These are phyloP conservation scores for Sabuloglossum arenarium DNA, from an alignment of 495 filamentous ascomycete genomes.

Conservation along the genomic window DNA sequence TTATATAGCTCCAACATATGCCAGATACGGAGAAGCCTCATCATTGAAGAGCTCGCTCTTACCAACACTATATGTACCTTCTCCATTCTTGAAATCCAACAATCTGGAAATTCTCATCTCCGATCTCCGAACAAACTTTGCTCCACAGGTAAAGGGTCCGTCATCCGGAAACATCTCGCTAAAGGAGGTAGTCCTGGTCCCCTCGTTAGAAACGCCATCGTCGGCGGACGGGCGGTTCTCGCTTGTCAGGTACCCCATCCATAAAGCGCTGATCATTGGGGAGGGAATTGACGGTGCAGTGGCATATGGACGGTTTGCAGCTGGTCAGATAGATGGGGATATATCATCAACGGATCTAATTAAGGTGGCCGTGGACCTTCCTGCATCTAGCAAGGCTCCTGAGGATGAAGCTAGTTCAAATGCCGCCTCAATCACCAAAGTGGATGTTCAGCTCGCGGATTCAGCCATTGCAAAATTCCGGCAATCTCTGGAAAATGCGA, in stretches of 20 bases:
- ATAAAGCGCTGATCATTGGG: slow-evolving; percentile 57
- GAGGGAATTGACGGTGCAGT: slow-evolving; percentile 37
- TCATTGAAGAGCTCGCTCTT: slow-evolving; percentile 18
- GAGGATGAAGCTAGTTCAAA: slow-evolving; percentile 5
- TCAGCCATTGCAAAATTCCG: slow-evolving; percentile 43
- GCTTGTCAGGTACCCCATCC: slow-evolving; percentile 61
- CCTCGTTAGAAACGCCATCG: slow-evolving; percentile 44
- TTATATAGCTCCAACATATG: slow-evolving; percentile 2
- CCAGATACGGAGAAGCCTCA: slow-evolving; percentile 25
- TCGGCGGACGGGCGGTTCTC: slow-evolving; percentile 36
- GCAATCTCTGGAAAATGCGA: slow-evolving; percentile 41
- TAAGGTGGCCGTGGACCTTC: slow-evolving; percentile 33
- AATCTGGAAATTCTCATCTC: slow-evolving; percentile 57
- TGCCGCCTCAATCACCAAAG: slow-evolving; percentile 1
- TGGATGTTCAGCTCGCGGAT: slow-evolving; percentile 33
- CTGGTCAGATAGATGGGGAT: slow-evolving; percentile 13
- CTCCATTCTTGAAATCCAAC: slow-evolving; percentile 40
- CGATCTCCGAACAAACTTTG: slow-evolving; percentile 17
- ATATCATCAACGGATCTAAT: slow-evolving; percentile 22
- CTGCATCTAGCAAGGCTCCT: slow-evolving; percentile 16
- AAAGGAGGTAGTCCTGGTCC: slow-evolving; percentile 45
- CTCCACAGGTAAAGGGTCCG: slow-evolving; percentile 23
- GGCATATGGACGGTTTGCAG: slow-evolving; percentile 25
- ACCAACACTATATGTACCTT: slow-evolving; percentile 40
- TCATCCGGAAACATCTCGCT: slow-evolving; percentile 12